Evolutionary conservation across 805 yeast genomes (phyloP).

Genomic region (Spathaspora gorwiae): DNA sequence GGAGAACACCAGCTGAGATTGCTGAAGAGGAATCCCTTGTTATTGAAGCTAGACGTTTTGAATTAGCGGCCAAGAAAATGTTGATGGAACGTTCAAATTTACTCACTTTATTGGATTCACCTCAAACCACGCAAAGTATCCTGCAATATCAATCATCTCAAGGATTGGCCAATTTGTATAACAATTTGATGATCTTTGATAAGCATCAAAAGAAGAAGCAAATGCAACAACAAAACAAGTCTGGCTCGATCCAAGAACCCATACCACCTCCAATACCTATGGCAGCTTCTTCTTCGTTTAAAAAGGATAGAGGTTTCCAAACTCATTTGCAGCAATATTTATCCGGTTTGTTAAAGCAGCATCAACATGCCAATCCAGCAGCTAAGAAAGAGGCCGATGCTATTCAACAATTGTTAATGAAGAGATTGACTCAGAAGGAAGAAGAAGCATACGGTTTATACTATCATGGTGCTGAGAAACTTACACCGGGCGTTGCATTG

Average conservation of each 20-base stretch:
- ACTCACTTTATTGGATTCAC: slow-evolving; percentile 78
- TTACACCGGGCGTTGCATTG: slow-evolving; percentile 75
- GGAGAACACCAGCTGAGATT: slow-evolving; percentile 90
- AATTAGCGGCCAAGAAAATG: slow-evolving; percentile 86
- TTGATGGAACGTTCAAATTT: slow-evolving; percentile 76
- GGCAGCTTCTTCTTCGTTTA: slow-evolving; percentile 50
- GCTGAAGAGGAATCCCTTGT: slow-evolving; percentile 96
- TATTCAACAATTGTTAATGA: slow-evolving; percentile 43
- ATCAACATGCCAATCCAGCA: slow-evolving; percentile 18
- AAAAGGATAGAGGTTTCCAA: slow-evolving; percentile 38
- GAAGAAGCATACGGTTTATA: slow-evolving; percentile 81
- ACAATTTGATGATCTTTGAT: slow-evolving; percentile 67
- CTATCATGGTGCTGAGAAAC: slow-evolving; percentile 64
- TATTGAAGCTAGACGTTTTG: slow-evolving; percentile 88
- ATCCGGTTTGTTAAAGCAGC: slow-evolving; percentile 32
- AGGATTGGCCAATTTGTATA: slow-evolving; percentile 83
- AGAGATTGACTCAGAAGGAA: slow-evolving; percentile 66
- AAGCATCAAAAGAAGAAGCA: slow-evolving; percentile 54
- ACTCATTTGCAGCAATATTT: slow-evolving; percentile 43
- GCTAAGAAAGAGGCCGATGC: slow-evolving; percentile 35
- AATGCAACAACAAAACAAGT: slow-evolving; percentile 30
- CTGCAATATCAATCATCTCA: slow-evolving; percentile 78
- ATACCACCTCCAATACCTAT: slow-evolving; percentile 55
- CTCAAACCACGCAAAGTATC: slow-evolving; percentile 70
- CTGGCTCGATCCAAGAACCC: slow-evolving; percentile 32